Evolutionary conservation across 345 rosid species (phyloP).

Genomic region (Clarkia xantiana): DNA sequence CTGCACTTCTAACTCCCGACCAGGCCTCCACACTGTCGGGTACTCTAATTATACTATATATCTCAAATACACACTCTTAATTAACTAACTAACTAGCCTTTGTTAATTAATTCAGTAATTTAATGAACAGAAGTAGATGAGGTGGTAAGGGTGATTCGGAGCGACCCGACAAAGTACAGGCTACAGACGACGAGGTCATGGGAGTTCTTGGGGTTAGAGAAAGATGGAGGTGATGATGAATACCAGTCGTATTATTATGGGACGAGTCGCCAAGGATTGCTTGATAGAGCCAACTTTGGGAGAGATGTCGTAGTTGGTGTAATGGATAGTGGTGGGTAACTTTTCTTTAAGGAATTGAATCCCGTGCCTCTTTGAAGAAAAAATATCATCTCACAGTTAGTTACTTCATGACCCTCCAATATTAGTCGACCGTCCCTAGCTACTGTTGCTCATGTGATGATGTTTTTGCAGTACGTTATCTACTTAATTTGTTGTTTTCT

Average conservation of each 20-base stretch:
- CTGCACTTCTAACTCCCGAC: slow-evolving; percentile 47
- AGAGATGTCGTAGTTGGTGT: slow-evolving; percentile 56
- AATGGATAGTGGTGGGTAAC: slow-evolving; percentile 53
- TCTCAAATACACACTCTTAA: too few species aligned
- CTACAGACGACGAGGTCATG: slow-evolving; percentile 79
- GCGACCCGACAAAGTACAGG: slow-evolving; percentile 36
- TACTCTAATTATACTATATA: too few species aligned
- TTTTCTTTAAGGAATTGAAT: too few species aligned
- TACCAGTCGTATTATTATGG: neutral
- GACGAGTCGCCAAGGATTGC: slow-evolving; percentile 14
- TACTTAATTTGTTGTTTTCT: neutral
- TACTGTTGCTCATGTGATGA: too few species aligned
- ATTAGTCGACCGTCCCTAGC: too few species aligned
- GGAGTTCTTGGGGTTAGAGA: slow-evolving; percentile 64
- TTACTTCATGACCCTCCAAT: too few species aligned
- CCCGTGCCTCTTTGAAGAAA: too few species aligned
- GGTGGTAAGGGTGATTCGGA: slow-evolving; percentile 39
- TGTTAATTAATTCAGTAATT: neutral
- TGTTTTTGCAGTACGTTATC: too few species aligned
- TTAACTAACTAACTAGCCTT: neutral
- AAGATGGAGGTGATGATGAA: neutral
- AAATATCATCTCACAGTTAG: too few species aligned
- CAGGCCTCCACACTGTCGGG: slow-evolving; percentile 61
- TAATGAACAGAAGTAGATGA: slow-evolving; percentile 43
- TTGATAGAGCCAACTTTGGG: slow-evolving; percentile 45